Conservation (phyloP, 495 filamentous ascomycete genomes). For the Penicillium bialowiezense region DNA sequence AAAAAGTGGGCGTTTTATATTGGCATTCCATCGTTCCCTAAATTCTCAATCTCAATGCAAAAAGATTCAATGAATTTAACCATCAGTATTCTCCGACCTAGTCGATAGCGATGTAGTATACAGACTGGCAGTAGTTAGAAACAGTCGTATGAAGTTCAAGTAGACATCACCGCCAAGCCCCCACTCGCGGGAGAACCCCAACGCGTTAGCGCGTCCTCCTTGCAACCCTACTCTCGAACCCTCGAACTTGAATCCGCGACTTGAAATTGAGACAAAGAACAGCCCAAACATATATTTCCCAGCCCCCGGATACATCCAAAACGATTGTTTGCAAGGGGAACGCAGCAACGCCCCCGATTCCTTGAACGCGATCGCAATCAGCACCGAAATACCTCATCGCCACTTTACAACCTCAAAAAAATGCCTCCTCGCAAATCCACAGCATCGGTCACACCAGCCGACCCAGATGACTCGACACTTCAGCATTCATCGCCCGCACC, state of each 20-base stretch:
- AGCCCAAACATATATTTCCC: background rate
- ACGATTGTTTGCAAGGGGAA: background rate
- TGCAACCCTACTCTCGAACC: too few species aligned
- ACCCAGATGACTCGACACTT: conserved; percentile 19
- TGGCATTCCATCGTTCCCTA: conserved; percentile 15
- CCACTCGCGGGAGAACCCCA: conserved; percentile 6
- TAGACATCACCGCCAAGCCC: conserved; percentile 14
- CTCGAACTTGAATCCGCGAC: background rate
- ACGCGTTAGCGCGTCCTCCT: conserved; percentile 27
- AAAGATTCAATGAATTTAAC: too few species aligned
- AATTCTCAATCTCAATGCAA: conserved; percentile 6
- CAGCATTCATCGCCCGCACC: conserved; percentile 15
- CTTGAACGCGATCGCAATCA: background rate
- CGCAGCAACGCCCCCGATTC: background rate
- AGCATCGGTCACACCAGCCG: conserved; percentile 29
- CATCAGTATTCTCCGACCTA: too few species aligned
- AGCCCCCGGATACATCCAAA: background rate
- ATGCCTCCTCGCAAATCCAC: conserved; percentile 42
- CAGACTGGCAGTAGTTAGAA: too few species aligned
- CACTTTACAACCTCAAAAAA: conserved; percentile 1
- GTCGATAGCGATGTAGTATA: background rate
- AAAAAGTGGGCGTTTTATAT: conserved; percentile 35
- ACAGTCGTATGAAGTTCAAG: background rate
- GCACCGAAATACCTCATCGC: background rate
- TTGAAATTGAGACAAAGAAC: background rate